Base-by-base conservation (phyloP, 345 rosid species). In the Rhodamnia argentea region DNA sequence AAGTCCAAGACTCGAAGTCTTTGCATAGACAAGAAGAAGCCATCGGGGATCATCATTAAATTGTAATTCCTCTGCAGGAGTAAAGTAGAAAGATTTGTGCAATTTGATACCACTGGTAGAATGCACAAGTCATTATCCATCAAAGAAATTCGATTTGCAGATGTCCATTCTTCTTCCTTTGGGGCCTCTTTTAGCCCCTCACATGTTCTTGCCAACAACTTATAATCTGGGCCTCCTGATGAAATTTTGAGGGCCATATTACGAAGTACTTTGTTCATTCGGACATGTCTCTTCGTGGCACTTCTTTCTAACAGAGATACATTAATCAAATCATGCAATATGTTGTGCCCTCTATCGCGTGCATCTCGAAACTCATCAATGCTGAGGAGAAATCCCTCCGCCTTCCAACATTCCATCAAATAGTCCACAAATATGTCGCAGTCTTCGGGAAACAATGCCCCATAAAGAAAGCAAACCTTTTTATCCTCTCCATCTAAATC, bases 321-420 rank as follows among this genome's bases (percentile, higher is more conserved):
- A 40, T 86, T 64, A 3, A 88, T 81, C 5, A 90, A 86, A 50
- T 90, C 32, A 13, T 81, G 3, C 78, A 90, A 22, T 58, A 87
- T 85, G 16, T 29, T 56, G 53, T 83, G 81, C 57, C 88, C 88
- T 78, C 60, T 82, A 32, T 85, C 87, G 0, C 85, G 84, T 52
- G 87, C 86, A 5, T 54, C 86, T 22, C 18, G 54, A 32, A 87
- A 70, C 44, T 86, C 40, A 62, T 62, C 37, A 20, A 82, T 18
- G 37, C 32, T 70, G 2, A 55, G 11, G 20, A 85, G 86, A 56
- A 88, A 86, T 29, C 87, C 89, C 83, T 90, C 85, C 37, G 85
- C 87, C n/a, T 55, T 84, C 88, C 92, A 88, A 54, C 90, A 87
- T 81, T 88, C 87, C 24, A 90, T 32, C 85, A 87, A 51, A 64